Base-by-base conservation (phyloP, 306 rosid genomes). In the Trifolium pratense region DNA sequence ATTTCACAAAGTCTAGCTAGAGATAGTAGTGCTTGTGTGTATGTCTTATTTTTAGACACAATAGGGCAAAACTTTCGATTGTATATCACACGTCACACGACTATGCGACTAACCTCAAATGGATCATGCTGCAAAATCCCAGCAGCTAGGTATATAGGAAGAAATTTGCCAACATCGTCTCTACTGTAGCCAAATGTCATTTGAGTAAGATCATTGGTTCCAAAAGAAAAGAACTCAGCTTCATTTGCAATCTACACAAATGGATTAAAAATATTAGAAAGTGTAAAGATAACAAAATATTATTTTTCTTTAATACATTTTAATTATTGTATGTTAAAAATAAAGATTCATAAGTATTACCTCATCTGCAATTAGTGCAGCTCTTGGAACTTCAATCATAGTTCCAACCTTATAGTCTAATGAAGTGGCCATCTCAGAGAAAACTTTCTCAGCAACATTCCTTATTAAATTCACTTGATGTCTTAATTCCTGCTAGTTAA, bases 111-210 rank as follows among this genome's bases (percentile, higher is more conserved):
- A 43, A 89, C 99, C 99, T 89, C 91, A 15, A 94, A 94, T 43
- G 99, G 99, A 71, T 94, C 99, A 59, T 61, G 81, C 86, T 91
- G 96, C 46, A 94, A 86, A 62, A 94, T 90, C 74, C 97, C 99
- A 20, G 80, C 31, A 32, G 96, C 48, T 39, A 56, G 78, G 83
- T 94, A 94, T 56, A 70, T 79, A 5, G 96, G 97, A 60, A 94
- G 92, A 77, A 91, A 94, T 79, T 94, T 94, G 65, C 96, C 96
- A 46, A 88, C 98, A 83, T 91, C 97, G 55, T 94, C 98, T 87
- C 97, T 88, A 74, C 97, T 94, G 68, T 94, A 94, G 20, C 97
- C 99, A 77, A 94, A 94, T 12, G 99, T 94, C 99, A 94, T 94
- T 67, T 94, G 99, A 55, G 99, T 94, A 36, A 94, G 99, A 80